Percentiles rank a stretch among this genome's conserved stretches.
These are phyloP conservation scores for Boletus insuetus DNA, from an alignment of 768 basidiomycete species.

Conservation along the genomic window DNA sequence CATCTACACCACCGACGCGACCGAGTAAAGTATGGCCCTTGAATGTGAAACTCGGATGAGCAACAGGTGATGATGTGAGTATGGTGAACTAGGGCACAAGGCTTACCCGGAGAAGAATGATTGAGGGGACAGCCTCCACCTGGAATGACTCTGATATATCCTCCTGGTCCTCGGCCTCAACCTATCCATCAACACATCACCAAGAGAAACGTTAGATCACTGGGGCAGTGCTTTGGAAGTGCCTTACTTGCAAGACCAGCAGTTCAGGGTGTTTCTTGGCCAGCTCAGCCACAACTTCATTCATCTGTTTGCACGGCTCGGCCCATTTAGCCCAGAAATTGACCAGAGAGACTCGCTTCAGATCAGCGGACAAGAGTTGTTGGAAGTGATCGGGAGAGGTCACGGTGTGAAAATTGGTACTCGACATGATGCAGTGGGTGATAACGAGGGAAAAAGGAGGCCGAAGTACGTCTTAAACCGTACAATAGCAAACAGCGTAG, in stretches of 20 bases:
- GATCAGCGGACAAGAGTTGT: conserved; percentile 67
- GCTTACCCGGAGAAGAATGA: conserved; percentile 76
- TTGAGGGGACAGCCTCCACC: conserved; percentile 83
- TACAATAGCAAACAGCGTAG: background rate
- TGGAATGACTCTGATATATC: conserved; percentile 94
- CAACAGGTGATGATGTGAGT: background rate
- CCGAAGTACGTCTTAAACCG: background rate
- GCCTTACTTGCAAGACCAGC: conserved; percentile 70
- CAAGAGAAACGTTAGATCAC: background rate
- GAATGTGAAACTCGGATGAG: background rate
- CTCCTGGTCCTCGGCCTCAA: conserved; percentile 75
- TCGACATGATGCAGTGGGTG: conserved; percentile 18
- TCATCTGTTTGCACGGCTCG: conserved; percentile 87
- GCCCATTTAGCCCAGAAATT: conserved; percentile 97
- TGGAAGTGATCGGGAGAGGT: conserved; percentile 72
- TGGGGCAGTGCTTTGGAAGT: background rate
- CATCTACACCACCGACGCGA: conserved; percentile 80
- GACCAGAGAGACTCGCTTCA: conserved; percentile 78
- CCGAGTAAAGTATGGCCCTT: conserved; percentile 88
- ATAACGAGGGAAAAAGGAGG: background rate
- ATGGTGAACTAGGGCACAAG: background rate
- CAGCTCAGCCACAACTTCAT: conserved; percentile 69
- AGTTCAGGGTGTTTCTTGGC: conserved; percentile 66
- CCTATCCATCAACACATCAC: conserved; percentile 38
- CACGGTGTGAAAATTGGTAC: conserved; percentile 46